These are phyloP conservation scores for Lipomyces yamadae DNA, from an alignment of 805 yeast genomes.

Conservation along the genomic window DNA sequence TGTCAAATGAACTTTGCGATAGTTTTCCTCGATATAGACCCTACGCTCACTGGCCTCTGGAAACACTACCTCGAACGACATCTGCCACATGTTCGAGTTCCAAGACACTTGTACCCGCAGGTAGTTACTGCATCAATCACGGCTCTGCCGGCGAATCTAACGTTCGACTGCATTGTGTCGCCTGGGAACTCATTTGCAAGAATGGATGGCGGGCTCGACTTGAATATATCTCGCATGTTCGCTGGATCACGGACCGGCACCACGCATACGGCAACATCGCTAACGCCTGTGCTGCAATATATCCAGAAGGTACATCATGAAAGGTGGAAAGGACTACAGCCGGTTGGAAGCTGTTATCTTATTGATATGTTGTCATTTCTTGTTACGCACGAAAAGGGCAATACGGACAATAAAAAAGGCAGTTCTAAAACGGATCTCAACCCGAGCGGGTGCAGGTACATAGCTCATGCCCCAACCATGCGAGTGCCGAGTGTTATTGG, in stretches of 20 bases:
- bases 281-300: constrained; percentile 12
- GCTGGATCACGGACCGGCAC: background rate
- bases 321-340: constrained; percentile 29
- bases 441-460: constrained; percentile 26
- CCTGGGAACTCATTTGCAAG: constrained; percentile 37
- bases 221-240: constrained; percentile 25
- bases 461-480: constrained; percentile 39
- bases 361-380: constrained; percentile 32
- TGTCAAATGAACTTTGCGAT: constrained; percentile 14
- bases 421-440: constrained; percentile 15
- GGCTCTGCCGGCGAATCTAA: constrained; percentile 3
- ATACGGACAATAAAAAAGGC: background rate
- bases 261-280: background rate
- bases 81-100: constrained; percentile 7
- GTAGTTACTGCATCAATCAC: constrained; percentile 5
- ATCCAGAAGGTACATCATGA: constrained; percentile 25
- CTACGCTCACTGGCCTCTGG: constrained; percentile 8
- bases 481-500: constrained; percentile 29
- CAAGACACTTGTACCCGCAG: too few species aligned
- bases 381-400: background rate
- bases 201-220: constrained; percentile 39
- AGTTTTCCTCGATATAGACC: constrained; percentile 21
- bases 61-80: constrained; percentile 4
- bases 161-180: constrained; percentile 36
- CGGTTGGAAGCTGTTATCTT: constrained; percentile 32